These are phyloP conservation scores for Fragosphaeria purpurea DNA, from an alignment of 2,329 filamentous ascomycete genomes.

Conservation along the genomic window DNA sequence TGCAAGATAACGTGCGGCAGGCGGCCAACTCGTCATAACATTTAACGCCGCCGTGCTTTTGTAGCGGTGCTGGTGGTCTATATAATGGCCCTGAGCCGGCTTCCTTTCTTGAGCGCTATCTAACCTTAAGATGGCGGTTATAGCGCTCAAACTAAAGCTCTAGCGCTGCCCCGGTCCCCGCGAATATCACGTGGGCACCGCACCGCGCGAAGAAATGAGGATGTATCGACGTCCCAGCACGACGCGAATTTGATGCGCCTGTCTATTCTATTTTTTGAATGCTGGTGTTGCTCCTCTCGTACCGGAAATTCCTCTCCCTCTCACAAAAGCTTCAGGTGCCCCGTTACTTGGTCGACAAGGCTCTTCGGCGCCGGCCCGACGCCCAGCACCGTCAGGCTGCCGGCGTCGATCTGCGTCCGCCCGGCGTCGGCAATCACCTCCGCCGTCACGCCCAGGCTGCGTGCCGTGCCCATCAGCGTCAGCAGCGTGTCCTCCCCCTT, in stretches of 20 bases:
- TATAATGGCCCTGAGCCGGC: neutral
- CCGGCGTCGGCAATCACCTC: conserved; percentile 93
- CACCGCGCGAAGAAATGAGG: no score
- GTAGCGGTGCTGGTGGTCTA: neutral
- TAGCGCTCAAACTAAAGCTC: no score
- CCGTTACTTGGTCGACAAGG: conserved; percentile 77
- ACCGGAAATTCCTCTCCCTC: neutral
- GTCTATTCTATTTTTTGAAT: no score
- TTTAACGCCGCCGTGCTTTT: neutral
- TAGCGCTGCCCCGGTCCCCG: no score
- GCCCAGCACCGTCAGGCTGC: conserved; percentile 85
- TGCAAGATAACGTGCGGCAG: no score
- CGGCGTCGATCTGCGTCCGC: conserved; percentile 88
- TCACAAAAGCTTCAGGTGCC: conserved; percentile 72
- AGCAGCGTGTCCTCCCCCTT: conserved; percentile 80
- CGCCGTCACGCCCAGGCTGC: conserved; percentile 75
- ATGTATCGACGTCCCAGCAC: no score
- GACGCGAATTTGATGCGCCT: no score
- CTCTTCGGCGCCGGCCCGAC: conserved; percentile 75
- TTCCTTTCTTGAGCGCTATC: no score
- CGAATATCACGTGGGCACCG: no score
- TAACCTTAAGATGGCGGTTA: no score
- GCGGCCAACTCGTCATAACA: no score
- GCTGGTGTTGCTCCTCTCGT: no score
- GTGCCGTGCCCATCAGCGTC: conserved; percentile 62